These are phyloP conservation scores for Amylocarpus encephaloides DNA, from an alignment of 2,329 filamentous ascomycete genomes.

Conservation along the genomic window DNA sequence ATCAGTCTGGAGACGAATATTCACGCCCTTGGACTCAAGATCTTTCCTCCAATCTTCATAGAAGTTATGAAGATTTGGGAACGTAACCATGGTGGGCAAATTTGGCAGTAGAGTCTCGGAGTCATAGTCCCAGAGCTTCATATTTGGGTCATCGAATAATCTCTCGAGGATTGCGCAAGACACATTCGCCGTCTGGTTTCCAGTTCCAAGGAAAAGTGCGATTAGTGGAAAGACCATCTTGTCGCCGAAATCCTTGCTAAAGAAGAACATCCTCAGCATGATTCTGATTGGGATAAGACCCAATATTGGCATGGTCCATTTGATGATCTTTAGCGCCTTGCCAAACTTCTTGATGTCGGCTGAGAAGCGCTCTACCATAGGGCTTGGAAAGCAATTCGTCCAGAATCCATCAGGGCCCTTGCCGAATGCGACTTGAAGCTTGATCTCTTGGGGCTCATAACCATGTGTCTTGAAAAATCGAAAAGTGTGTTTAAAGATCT, in stretches of 20 bases:
- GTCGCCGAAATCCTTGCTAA: slow-evolving; percentile 64
- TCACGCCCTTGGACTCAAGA: slow-evolving; percentile 47
- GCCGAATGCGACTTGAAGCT: slow-evolving; percentile 57
- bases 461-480: slow-evolving; percentile 55
- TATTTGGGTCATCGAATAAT: slow-evolving; percentile 51
- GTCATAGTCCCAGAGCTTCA: slow-evolving; percentile 55
- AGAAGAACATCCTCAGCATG: slow-evolving; percentile 61
- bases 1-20: slow-evolving; percentile 50
- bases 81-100: slow-evolving; percentile 59
- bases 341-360: slow-evolving; percentile 51
- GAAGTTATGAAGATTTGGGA: slow-evolving; percentile 55
- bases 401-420: slow-evolving; percentile 55
- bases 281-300: slow-evolving; percentile 57
- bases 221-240: slow-evolving; percentile 66
- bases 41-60: slow-evolving; percentile 54
- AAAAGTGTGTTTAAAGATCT: slow-evolving; percentile 64
- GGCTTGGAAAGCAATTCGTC: slow-evolving; percentile 59
- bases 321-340: slow-evolving; percentile 49
- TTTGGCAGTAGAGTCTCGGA: slow-evolving; percentile 49
- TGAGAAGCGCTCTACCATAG: slow-evolving; percentile 48
- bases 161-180: slow-evolving; percentile 60
- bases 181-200: slow-evolving; percentile 68
- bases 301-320: slow-evolving; percentile 54
- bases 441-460: slow-evolving; percentile 49
- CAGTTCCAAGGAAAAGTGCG: slow-evolving; percentile 65